Percentiles rank a stretch among this genome's conserved stretches.
Conservation (phyloP, 2,329 filamentous ascomycete species). For the Aspergillus pseudoglaucus region DNA sequence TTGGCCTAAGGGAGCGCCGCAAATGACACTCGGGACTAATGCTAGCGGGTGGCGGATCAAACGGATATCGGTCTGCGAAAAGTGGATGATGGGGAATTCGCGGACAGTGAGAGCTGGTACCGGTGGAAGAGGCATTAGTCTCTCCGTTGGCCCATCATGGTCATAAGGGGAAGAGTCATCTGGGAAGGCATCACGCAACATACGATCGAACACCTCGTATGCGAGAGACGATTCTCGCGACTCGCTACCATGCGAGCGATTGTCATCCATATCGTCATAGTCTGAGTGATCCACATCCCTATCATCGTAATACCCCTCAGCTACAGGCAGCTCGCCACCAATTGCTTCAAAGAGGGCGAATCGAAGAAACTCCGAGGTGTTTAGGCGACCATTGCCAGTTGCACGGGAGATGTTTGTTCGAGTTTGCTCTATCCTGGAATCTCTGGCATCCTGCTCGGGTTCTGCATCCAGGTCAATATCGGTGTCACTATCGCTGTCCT, state of each 20-base stretch:
- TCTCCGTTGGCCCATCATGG: background rate
- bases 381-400: slow-evolving; percentile 8
- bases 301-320: slow-evolving; percentile 14
- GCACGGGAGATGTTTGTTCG: background rate
- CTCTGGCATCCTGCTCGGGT: slow-evolving; percentile 3
- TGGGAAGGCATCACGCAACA: slow-evolving; percentile 6
- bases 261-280: slow-evolving; percentile 9
- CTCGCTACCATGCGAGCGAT: slow-evolving; percentile 10
- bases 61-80: slow-evolving; percentile 34
- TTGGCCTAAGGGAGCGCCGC: slow-evolving; percentile 23
- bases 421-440: slow-evolving; percentile 3
- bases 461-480: slow-evolving; percentile 8
- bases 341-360: slow-evolving; percentile 17
- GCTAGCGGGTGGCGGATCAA: slow-evolving; percentile 30
- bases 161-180: slow-evolving; percentile 1
- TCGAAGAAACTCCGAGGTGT: slow-evolving; percentile 17
- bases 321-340: slow-evolving; percentile 13
- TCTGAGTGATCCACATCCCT: slow-evolving; percentile 9
- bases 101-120: slow-evolving; percentile 13
- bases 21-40: slow-evolving; percentile 24
- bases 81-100: slow-evolving; percentile 38
- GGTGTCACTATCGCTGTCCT: slow-evolving; percentile 4
- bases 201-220: slow-evolving; percentile 15
- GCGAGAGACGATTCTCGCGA: slow-evolving; percentile 2
- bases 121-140: slow-evolving; percentile 5